Conservation (phyloP, 495 filamentous ascomycete species). For the Amphirosellinia nigrospora region DNA sequence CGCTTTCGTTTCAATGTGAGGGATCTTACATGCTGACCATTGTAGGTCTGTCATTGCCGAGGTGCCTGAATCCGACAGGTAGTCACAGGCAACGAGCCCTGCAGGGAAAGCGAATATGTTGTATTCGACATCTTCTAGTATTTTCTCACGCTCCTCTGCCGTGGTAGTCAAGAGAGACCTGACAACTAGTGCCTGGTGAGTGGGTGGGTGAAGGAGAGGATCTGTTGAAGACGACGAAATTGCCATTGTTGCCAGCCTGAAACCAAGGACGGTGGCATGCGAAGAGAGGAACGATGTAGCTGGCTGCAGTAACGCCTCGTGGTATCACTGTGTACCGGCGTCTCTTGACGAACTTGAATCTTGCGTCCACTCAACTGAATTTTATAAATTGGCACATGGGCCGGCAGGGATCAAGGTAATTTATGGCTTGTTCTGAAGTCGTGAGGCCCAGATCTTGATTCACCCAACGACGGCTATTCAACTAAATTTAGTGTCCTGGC, state of each 20-base stretch:
- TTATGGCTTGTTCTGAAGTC: constrained; percentile 2
- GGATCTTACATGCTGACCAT: constrained; percentile 23
- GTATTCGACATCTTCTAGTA: constrained; percentile 24
- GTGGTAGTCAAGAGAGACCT: constrained; percentile 18
- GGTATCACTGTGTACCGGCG: neutral
- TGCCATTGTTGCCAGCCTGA: neutral
- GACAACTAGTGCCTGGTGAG: constrained; percentile 22
- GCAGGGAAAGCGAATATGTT: constrained; percentile 26
- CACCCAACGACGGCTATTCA: neutral
- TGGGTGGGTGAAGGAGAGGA: constrained; percentile 15
- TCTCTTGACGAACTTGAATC: neutral
- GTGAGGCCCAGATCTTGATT: neutral
- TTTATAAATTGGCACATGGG: neutral
- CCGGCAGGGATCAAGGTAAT: neutral
- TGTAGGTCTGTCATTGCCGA: constrained; percentile 26
- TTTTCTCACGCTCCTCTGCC: constrained; percentile 16
- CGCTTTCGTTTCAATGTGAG: neutral
- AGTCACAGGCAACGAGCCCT: constrained; percentile 21
- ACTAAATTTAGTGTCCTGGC: neutral
- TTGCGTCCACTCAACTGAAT: neutral
- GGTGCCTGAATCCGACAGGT: constrained; percentile 23
- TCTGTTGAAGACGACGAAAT: neutral
- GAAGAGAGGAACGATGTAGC: neutral
- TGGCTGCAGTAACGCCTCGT: neutral
- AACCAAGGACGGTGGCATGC: neutral